A percentile compares a stretch with the other conserved stretches of the same genome.
Conservation (phyloP, 768 basidiomycete species). For the Tylopilus sp. region DNA sequence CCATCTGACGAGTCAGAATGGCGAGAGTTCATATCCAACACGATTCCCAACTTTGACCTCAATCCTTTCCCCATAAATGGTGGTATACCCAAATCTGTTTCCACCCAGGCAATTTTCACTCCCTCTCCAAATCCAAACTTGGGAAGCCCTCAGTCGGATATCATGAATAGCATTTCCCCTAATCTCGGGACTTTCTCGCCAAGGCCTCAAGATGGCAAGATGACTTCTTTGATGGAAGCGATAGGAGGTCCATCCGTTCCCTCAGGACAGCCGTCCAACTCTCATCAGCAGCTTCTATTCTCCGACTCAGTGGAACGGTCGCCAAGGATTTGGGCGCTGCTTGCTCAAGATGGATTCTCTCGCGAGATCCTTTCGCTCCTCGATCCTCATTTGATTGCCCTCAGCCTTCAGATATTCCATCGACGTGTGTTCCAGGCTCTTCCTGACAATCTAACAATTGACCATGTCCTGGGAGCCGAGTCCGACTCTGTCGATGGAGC, state of each 20-base stretch:
- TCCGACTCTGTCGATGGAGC: conserved; percentile 4
- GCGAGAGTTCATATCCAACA: conserved; percentile 54
- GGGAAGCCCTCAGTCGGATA: conserved; percentile 21
- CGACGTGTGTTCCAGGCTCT: conserved; percentile 47
- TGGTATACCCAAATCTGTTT: conserved; percentile 43
- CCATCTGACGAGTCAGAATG: conserved; percentile 53
- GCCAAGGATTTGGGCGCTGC: conserved; percentile 44
- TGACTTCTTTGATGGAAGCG: conserved; percentile 45
- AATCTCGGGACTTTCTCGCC: conserved; percentile 52
- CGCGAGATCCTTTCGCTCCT: conserved; percentile 59
- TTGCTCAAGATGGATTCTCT: conserved; percentile 66
- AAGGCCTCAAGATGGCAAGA: conserved; percentile 43
- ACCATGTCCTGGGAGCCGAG: conserved; percentile 37
- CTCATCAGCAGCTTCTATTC: conserved; percentile 23
- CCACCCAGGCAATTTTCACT: conserved; percentile 51
- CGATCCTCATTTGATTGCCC: conserved; percentile 60
- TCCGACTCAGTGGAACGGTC: conserved; percentile 23
- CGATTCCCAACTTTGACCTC: conserved; percentile 41
- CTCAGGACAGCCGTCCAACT: conserved; percentile 23
- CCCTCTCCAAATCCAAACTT: conserved; percentile 44
- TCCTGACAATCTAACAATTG: conserved; percentile 51
- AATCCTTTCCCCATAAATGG: conserved; percentile 18
- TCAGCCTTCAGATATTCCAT: conserved; percentile 63
- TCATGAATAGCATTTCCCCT: conserved; percentile 32
- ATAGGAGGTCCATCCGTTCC: conserved; percentile 28